These are phyloP conservation scores for Chenopodium formosanum DNA, from an alignment of 148 eudicot species.

Conservation along the genomic window DNA sequence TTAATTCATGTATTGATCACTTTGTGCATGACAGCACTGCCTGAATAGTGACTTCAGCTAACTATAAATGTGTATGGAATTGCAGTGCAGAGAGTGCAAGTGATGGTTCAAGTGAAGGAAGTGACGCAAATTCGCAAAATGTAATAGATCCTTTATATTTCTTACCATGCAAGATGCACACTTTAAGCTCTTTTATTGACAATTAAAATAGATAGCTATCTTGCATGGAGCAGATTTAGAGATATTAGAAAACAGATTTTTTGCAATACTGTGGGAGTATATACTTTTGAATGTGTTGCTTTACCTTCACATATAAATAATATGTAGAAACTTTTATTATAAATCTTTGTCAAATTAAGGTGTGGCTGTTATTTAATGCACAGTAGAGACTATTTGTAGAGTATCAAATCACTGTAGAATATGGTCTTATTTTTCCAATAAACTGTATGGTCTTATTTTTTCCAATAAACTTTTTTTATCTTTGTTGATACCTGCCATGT, in stretches of 20 bases:
- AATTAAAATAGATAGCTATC: not conserved
- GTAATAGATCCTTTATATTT: conserved; percentile 42
- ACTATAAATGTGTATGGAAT: conserved; percentile 14
- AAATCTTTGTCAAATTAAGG: not conserved
- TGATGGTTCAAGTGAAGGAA: conserved; percentile 98
- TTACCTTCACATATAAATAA: not conserved
- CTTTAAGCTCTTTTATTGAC: not conserved
- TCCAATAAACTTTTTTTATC: too few relatives aligned
- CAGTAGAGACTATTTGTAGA: too few relatives aligned
- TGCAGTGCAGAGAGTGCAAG: conserved; percentile 87
- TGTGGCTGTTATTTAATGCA: not conserved
- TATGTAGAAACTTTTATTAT: not conserved
- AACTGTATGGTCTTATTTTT: not conserved
- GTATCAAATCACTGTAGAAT: not conserved
- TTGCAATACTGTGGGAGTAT: not conserved
- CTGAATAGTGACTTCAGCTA: conserved; percentile 9
- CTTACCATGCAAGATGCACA: not conserved
- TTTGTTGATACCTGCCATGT: not conserved
- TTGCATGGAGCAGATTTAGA: not conserved
- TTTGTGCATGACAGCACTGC: not conserved
- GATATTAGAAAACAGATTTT: not conserved
- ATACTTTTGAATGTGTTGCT: not conserved
- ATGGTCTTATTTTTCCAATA: not conserved
- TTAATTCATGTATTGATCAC: not conserved
- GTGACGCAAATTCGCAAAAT: conserved; percentile 88